Conservation (phyloP, 2,329 filamentous ascomycete genomes). For the Alternaria burnsii region DNA sequence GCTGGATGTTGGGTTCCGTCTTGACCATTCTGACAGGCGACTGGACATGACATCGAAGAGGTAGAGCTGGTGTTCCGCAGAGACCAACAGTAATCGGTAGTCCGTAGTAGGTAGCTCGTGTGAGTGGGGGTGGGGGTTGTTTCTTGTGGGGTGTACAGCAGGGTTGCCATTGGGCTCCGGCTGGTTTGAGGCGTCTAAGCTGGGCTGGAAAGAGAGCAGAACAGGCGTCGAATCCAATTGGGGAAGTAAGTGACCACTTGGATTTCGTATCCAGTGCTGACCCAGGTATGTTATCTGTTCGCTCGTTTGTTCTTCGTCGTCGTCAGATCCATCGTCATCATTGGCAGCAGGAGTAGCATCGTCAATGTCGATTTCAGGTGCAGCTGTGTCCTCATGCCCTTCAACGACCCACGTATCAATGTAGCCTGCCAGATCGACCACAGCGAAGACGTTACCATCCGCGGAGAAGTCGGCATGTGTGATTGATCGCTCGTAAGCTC, state of each 20-base stretch:
- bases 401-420: conserved; percentile 86
- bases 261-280: conserved; percentile 79
- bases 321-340: conserved; percentile 48
- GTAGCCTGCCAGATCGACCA: conserved; percentile 82
- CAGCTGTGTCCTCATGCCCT: conserved; percentile 61
- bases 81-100: conserved; percentile 67
- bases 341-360: conserved; percentile 41
- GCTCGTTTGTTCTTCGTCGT: conserved; percentile 57
- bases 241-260: conserved; percentile 64
- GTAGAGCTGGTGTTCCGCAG: conserved; percentile 72
- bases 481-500: conserved; percentile 79
- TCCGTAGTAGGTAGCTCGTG: conserved; percentile 64
- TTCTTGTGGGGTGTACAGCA: conserved; percentile 59
- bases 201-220: conserved; percentile 58
- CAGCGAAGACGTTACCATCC: conserved; percentile 80
- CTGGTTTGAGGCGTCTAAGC: conserved; percentile 24
- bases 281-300: conserved; percentile 62
- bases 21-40: conserved; percentile 82
- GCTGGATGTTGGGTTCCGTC: conserved; percentile 77
- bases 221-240: conserved; percentile 56
- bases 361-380: conserved; percentile 51
- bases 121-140: conserved; percentile 63
- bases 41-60: conserved; percentile 83
- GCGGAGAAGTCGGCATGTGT: conserved; percentile 79
- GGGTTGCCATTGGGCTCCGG: conserved; percentile 56